Base-by-base conservation (phyloP, 2,329 filamentous ascomycete species). In the Verticillium nubilum region DNA sequence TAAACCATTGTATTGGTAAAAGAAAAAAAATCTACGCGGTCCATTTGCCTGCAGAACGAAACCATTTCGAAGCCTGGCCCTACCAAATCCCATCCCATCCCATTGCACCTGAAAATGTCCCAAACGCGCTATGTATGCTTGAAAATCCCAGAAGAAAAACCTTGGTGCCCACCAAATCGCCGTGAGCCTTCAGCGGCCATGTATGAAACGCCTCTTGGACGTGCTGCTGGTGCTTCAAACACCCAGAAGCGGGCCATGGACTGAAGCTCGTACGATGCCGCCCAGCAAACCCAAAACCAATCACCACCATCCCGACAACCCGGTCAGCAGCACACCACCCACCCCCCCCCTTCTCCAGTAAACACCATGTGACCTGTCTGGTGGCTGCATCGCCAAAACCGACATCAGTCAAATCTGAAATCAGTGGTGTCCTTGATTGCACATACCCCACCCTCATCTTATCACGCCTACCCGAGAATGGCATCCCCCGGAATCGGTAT, bases 401-500 rank as follows among this genome's bases (percentile, higher is more conserved):
- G n/a, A n/a, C n/a, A n/a, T n/a, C n/a, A n/a, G n/a, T n/a, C n/a
- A 9, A 31, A 13, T 31, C 29, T 31, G 26, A 28, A 4, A 31
- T 54, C 52, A 28, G 25, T 12, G 4, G 53, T n/a, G 19, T 25
- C 53, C n/a, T n/a, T n/a, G n/a, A n/a, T n/a, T n/a, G n/a, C n/a
- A n/a, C n/a, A n/a, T n/a, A n/a, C n/a, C n/a, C n/a, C n/a, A n/a
- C n/a, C n/a, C n/a, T n/a, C n/a, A n/a, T n/a, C n/a, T n/a, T n/a
- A n/a, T n/a, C n/a, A n/a, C n/a, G n/a, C 19, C 17, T 23, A 57
- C 19, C 37, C 56, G 19, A 33, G 25, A 31, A 63, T 53, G 6
- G 58, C 59, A 57, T 63, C 52, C 17, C 57, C 19, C 6, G 62
- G 58, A 29, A 58, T 65, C 25, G 65, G 68, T 58, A 67, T 61